Evolutionary conservation across 306 rosid genomes (phyloP), one percentile per base, ranked within the genome.

Genomic region (Rubus idaeus): DNA sequence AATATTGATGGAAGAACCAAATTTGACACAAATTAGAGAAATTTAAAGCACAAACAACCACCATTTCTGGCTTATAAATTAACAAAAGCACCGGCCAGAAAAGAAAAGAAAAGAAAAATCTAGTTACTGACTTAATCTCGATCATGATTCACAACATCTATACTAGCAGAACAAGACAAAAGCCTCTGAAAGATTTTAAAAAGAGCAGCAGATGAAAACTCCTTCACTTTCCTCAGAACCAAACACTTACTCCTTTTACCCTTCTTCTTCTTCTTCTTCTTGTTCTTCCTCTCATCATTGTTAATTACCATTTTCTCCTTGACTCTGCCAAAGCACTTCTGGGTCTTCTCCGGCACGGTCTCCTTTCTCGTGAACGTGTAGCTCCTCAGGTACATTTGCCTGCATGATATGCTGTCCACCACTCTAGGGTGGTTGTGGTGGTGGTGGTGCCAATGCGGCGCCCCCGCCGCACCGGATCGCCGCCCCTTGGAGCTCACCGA

Each of bases 341-440:
- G 92, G 2, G 96, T 86, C 57, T 84, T 90, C 82, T 94, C 90
- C 0, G 90, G 88, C 62, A 93, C 82, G 0, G 66, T 87, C 71
- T 94, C 98, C 81, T 94, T 80, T 86, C 88, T 83, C 2, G 98
- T 89, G 47, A 94, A 94, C 45, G 77, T 89, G 80, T 94, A 94
- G 84, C 98, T 94, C 50, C 91, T 73, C 4, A 94, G 88, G 57
- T 89, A 94, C 86, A 94, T 81, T 81, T 94, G 98, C 70, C 98
- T 88, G 89, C 96, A 91, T 3, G 98, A 94, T 12, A 94, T 82
- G 46, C 93, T 88, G 41, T 94, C 98, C 82, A 90, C 98, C 53
- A 94, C 96, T 72, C 85, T 79, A 0, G 96, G 78, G 42, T 87
- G 91, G 55, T 50, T 50, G 55, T 50, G 75, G 50, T 86, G 91